Evolutionary conservation across 208 protist genomes (phyloP).

Genomic region (Leptomonas seymouri): DNA sequence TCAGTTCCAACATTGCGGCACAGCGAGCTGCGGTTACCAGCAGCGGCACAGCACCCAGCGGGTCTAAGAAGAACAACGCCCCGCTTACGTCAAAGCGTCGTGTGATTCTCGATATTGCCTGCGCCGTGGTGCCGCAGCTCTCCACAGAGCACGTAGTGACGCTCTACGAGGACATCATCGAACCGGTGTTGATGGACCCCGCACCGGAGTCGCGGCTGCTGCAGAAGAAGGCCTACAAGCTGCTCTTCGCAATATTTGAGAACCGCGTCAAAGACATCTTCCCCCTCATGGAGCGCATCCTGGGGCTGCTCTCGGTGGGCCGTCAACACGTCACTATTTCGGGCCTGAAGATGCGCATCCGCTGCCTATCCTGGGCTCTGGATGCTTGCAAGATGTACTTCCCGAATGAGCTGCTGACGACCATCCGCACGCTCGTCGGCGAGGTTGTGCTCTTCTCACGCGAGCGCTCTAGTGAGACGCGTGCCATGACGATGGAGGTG

Average conservation of each 20-base stretch:
- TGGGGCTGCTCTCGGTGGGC: conserved; percentile 72
- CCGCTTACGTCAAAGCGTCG: conserved; percentile 78
- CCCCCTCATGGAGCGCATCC: conserved; percentile 66
- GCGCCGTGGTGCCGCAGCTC: conserved; percentile 76
- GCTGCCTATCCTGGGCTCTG: conserved; percentile 84
- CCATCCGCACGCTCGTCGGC: conserved; percentile 60
- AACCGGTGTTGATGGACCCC: conserved; percentile 83
- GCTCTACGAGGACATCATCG: conserved; percentile 79
- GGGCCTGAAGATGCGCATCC: conserved; percentile 87
- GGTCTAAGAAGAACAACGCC: conserved; percentile 34
- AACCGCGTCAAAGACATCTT: conserved; percentile 81
- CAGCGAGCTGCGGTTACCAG: background rate
- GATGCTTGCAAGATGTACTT: conserved; percentile 91
- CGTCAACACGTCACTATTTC: conserved; percentile 84
- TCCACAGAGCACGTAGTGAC: conserved; percentile 54
- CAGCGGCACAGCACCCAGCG: background rate
- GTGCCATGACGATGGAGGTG: conserved; percentile 82
- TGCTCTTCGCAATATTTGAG: conserved; percentile 87
- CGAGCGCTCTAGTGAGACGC: conserved; percentile 80
- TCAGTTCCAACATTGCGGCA: conserved; percentile 67
- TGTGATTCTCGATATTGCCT: conserved; percentile 87
- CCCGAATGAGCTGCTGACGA: conserved; percentile 58
- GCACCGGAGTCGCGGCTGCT: conserved; percentile 75
- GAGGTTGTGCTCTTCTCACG: conserved; percentile 83
- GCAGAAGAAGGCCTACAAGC: conserved; percentile 93